Evolutionary conservation across 192 early-diverging fungal genomes (phyloP).

Genomic region (Backusella parvicylindrica): DNA sequence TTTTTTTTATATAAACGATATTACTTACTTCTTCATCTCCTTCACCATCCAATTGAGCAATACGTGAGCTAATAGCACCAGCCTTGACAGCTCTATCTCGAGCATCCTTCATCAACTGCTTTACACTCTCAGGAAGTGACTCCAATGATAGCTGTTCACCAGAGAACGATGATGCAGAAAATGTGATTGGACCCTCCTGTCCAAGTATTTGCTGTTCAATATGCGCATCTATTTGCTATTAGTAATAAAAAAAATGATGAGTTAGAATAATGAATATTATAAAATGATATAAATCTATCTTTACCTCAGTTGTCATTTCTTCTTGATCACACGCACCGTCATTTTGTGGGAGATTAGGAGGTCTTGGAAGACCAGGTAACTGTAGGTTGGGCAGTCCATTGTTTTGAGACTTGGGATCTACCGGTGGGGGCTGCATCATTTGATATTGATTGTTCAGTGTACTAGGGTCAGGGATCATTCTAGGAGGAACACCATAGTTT

Average conservation of each 20-base stretch:
- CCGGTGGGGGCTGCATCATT: constrained; percentile 1
- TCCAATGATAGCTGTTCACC: constrained; percentile 20
- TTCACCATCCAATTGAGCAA: constrained; percentile 38
- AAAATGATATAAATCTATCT: no score
- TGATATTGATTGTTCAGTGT: constrained; percentile 7
- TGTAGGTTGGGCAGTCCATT: constrained; percentile 5
- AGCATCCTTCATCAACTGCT: constrained; percentile 26
- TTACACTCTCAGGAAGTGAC: constrained; percentile 22
- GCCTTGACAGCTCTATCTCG: constrained; percentile 24
- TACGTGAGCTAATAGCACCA: constrained; percentile 21
- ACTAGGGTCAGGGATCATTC: constrained; percentile 5
- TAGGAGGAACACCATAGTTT: neutral
- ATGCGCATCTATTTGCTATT: constrained; percentile 51
- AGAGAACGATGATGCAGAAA: constrained; percentile 34
- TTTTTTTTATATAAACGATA: neutral
- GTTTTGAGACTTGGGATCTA: neutral
- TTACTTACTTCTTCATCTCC: constrained; percentile 28
- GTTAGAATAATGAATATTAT: neutral
- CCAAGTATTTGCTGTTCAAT: constrained; percentile 42
- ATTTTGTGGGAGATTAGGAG: constrained; percentile 49
- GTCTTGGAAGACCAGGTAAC: constrained; percentile 18
- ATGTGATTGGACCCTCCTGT: constrained; percentile 40
- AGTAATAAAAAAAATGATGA: constrained; percentile 5
- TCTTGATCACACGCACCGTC: constrained; percentile 52
- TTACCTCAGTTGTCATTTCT: constrained; percentile 18